Conservation (phyloP, 148 eudicot species). For the Rheum nobile region DNA sequence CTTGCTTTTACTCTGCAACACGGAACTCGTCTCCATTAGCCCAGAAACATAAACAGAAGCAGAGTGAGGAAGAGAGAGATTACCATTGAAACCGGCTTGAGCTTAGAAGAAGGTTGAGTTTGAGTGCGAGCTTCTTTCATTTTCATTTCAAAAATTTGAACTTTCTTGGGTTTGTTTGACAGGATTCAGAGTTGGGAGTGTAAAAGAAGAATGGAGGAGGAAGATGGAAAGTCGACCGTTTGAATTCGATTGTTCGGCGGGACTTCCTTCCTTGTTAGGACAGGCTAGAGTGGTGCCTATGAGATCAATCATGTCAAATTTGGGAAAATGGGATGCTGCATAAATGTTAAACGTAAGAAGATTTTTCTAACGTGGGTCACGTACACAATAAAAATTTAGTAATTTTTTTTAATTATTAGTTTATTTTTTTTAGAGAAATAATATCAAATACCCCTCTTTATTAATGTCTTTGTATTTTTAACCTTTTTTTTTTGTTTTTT, state of each 20-base stretch:
- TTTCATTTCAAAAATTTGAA: not conserved
- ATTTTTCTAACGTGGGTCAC: no score
- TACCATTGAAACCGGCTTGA: not conserved
- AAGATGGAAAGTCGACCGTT: not conserved
- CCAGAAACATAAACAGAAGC: not conserved
- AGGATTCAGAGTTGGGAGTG: not conserved
- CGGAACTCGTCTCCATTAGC: not conserved
- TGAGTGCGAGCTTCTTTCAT: not conserved
- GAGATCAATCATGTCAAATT: not conserved
- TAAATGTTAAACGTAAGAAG: not conserved
- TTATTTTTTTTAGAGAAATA: no score
- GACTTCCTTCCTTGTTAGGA: not conserved
- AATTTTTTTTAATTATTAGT: no score
- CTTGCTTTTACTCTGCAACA: not conserved
- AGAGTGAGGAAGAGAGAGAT: not conserved
- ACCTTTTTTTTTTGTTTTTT: no score
- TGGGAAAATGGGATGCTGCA: not conserved
- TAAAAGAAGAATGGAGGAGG: not conserved
- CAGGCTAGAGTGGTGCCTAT: not conserved
- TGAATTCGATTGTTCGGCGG: not conserved
- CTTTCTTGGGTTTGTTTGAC: not conserved
- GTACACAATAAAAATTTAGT: no score
- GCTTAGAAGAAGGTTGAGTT: not conserved
- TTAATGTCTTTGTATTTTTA: no score
- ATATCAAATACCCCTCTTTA: no score